phyloP scores from a whole-genome alignment of 129 eudicot genomes.

The sunflower (Helianthus annuus) region HanXRQr2.0-SUNRISE NC_035440.2:135061691-135062190 shows the following conservation, averaged over 20 bases:
- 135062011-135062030: background rate
- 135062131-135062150: background rate
- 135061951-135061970: background rate
- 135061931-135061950: background rate
- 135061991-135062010: background rate
- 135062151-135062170: slow-evolving; percentile 3
- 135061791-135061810: no score
- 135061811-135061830: no score
- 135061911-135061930: no score
- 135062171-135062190: slow-evolving; percentile 1
- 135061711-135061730: no score
- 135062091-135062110: background rate
- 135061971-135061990: background rate
- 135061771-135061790: no score
- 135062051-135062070: background rate
- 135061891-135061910: no score
- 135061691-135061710: no score
- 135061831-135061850: no score
- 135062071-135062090: background rate
- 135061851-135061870: no score
- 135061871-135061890: no score
- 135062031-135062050: background rate
- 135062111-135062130: background rate
- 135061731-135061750: no score
- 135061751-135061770: no score